These are phyloP conservation scores for Nicotiana tabacum DNA, from an alignment of 257 asterid species.

Conservation along the genomic window DNA sequence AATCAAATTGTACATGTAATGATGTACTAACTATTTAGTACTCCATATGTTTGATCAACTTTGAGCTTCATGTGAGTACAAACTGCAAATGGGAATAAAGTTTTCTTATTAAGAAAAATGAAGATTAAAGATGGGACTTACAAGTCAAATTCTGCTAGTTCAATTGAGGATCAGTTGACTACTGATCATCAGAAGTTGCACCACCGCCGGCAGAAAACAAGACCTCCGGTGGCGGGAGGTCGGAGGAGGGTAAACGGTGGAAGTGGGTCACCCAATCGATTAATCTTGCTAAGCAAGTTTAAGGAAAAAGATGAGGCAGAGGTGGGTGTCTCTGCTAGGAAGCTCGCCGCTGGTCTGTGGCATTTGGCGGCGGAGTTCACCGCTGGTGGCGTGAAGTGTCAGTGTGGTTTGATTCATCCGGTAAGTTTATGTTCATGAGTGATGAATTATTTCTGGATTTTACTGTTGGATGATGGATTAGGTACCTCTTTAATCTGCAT, in stretches of 20 bases:
- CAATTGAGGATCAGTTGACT: not conserved
- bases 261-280: slow-evolving; percentile 28
- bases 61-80: not conserved
- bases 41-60: too few relatives aligned
- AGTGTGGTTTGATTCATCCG: slow-evolving; percentile 20
- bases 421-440: slow-evolving; percentile 23
- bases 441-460: too few relatives aligned
- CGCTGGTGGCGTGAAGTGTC: slow-evolving; percentile 16
- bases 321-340: slow-evolving; percentile 41
- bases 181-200: slow-evolving; percentile 2
- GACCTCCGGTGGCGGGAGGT: not conserved
- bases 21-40: too few relatives aligned
- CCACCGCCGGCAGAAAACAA: slow-evolving; percentile 7
- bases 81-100: not conserved
- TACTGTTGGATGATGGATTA: too few relatives aligned
- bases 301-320: slow-evolving; percentile 1
- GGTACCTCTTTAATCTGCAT: too few relatives aligned
- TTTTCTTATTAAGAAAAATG: not conserved
- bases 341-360: slow-evolving; percentile 58
- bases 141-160: not conserved
- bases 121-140: not conserved
- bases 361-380: slow-evolving; percentile 21
- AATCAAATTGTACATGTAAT: not conserved
- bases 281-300: slow-evolving; percentile 15
- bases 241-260: slow-evolving; percentile 22